These are phyloP conservation scores for Nasturtium officinale DNA, from an alignment of 345 rosid species.

Conservation along the genomic window DNA sequence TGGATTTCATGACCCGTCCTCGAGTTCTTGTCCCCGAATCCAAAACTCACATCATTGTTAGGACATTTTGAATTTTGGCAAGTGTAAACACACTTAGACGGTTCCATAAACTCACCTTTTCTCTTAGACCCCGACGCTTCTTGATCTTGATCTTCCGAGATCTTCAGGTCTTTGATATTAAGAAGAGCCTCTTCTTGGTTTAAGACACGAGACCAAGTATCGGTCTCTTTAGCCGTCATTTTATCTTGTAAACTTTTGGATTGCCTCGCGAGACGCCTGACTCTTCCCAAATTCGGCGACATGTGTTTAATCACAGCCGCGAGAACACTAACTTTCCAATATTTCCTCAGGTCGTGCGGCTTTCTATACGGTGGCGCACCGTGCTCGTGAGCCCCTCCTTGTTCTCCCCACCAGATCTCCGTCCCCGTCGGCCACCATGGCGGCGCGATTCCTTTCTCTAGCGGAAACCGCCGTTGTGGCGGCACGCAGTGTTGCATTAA, in stretches of 20 bases:
- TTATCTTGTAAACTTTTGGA: constrained; percentile 71
- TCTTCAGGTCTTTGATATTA: constrained; percentile 42
- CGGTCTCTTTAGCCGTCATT: constrained; percentile 64
- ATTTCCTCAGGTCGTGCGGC: constrained; percentile 73
- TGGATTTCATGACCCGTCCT: constrained; percentile 48
- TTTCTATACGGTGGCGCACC: constrained; percentile 65
- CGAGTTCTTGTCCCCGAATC: constrained; percentile 50
- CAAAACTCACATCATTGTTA: constrained; percentile 34
- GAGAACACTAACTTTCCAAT: constrained; percentile 69
- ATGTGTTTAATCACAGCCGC: constrained; percentile 69
- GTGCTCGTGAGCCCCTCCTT: constrained; percentile 54
- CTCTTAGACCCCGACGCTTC: constrained; percentile 17
- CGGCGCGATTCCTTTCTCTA: constrained; percentile 58
- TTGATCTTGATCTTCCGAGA: constrained; percentile 37
- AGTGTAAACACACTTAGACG: constrained; percentile 24
- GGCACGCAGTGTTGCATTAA: constrained; percentile 66
- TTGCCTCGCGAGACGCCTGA: constrained; percentile 55
- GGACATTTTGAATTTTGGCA: constrained; percentile 48
- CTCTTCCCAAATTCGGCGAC: constrained; percentile 48
- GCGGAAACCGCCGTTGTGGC: constrained; percentile 62
- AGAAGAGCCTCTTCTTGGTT: constrained; percentile 58
- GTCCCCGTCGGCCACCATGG: constrained; percentile 77
- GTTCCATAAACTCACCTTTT: background rate
- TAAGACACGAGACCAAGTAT: constrained; percentile 60
- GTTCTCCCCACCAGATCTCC: constrained; percentile 72